A percentile compares a stretch with the other conserved stretches of the same genome.
Conservation (phyloP, 2,329 filamentous ascomycete genomes). For the Calonectria ilicicola region DNA sequence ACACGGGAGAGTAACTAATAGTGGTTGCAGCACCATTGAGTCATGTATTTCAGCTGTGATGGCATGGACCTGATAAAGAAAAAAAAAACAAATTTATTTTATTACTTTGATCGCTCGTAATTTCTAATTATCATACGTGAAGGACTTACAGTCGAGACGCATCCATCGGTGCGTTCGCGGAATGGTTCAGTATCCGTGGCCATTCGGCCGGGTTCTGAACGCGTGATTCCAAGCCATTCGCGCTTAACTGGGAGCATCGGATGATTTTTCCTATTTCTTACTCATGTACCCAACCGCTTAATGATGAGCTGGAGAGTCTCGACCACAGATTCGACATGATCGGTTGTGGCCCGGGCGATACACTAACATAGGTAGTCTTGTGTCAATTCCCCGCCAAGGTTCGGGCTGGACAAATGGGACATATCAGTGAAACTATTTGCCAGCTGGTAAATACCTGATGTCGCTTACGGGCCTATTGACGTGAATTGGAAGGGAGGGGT, state of each 20-base stretch:
- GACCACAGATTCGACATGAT: background rate
- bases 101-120: background rate
- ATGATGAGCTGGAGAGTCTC: slow-evolving; percentile 4
- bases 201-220: background rate
- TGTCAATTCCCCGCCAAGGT: slow-evolving; percentile 11
- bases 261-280: slow-evolving; percentile 7
- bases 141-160: background rate
- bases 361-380: slow-evolving; percentile 9
- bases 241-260: background rate
- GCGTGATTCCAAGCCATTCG: background rate
- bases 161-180: background rate
- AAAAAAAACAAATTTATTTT: background rate
- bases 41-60: background rate
- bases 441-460: background rate
- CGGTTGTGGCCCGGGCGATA: background rate
- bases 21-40: slow-evolving; percentile 3
- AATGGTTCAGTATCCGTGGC: background rate
- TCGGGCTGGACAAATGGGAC: slow-evolving; percentile 16
- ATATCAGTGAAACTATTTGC: slow-evolving; percentile 7
- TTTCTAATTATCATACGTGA: background rate
- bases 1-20: background rate
- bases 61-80: background rate
- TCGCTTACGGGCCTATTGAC: background rate
- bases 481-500: background rate
- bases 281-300: background rate